Evolutionary conservation across 164 flowering plant species (phyloP), one percentile per base, ranked within the genome.

Genomic region (Vitis riparia): DNA sequence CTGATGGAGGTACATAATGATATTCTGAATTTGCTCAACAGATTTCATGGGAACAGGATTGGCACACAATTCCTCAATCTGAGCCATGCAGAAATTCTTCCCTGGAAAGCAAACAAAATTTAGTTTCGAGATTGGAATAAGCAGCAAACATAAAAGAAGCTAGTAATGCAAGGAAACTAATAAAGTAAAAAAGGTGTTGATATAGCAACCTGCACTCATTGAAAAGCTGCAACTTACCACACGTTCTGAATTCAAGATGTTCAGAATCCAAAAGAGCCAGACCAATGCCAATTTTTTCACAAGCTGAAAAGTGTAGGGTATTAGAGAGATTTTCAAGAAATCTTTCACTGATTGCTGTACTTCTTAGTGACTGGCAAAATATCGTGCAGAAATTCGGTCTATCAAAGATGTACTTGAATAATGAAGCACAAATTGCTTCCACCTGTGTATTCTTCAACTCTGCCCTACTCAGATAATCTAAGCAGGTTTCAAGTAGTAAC

Each of bases 211-310:
- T 16, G 15, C 30, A 3, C 11, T 2, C 9, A 58, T 62, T 56
- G 5, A 13, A 70, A 53, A 12, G 23, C n/a, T 16, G 9, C 17
- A 73, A 73, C 89, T 82, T 72, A 92, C 99, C 99, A 72, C 73
- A 77, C 68, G 71, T 76, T 69, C 84, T 83, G 75, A 80, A 48
- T 17, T 85, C 90, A 55, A 51, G 71, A 61, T 85, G 81, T 59
- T 91, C 91, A 7, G 92, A 86, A 63, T 93, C 93, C 19, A 92
- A 82, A 76, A 96, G 78, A 62, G 97, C 98, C 79, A 96, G 91
- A 72, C 94, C 97, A 76, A 89, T 49, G 19, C 79, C 85, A 76
- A 93, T 85, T 79, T 85, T 93, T 77, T 96, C 98, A 74, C 85
- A 66, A 19, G 72, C 65, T 19, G 97, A 81, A 68, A 96, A 76